These are phyloP conservation scores for Massarina eburnea DNA, from an alignment of 2,329 filamentous ascomycete genomes.

Conservation along the genomic window DNA sequence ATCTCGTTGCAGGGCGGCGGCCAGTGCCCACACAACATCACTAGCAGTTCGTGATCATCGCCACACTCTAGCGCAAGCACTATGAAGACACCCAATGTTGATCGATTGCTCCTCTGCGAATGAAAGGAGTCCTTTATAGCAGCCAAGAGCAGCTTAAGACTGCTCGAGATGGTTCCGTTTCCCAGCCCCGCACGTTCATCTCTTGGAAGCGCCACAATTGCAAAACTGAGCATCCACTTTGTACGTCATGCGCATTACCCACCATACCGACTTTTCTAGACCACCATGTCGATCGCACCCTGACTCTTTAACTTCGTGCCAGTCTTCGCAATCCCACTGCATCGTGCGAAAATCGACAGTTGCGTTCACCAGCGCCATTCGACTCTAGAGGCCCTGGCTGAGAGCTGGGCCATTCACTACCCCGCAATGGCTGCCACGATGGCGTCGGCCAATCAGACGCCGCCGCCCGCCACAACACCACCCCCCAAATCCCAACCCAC, in stretches of 20 bases:
- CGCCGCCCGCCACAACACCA: constrained; percentile 5
- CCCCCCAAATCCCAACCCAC: constrained; percentile 10
- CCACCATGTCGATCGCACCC: neutral
- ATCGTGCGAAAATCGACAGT: neutral
- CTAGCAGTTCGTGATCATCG: neutral
- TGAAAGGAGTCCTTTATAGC: neutral
- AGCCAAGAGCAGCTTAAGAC: neutral
- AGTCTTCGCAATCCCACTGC: neutral
- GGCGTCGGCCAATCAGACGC: constrained; percentile 1
- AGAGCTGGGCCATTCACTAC: constrained; percentile 5
- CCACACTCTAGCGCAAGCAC: neutral
- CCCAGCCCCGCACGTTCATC: constrained; percentile 27
- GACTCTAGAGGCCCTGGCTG: neutral
- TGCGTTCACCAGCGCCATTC: neutral
- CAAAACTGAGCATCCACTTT: constrained; percentile 14
- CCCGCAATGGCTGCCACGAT: constrained; percentile 26
- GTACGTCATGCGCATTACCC: constrained; percentile 33
- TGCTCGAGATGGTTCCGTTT: neutral
- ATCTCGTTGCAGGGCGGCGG: neutral
- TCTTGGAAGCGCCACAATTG: constrained; percentile 27
- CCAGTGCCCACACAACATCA: neutral
- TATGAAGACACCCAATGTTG: neutral
- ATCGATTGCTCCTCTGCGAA: neutral
- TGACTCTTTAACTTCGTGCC: neutral
- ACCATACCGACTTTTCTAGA: constrained; percentile 13